Percentiles rank a stretch among this genome's conserved stretches.
Conservation (phyloP, 148 eudicot genomes). For the Vaccinium darrowii region DNA sequence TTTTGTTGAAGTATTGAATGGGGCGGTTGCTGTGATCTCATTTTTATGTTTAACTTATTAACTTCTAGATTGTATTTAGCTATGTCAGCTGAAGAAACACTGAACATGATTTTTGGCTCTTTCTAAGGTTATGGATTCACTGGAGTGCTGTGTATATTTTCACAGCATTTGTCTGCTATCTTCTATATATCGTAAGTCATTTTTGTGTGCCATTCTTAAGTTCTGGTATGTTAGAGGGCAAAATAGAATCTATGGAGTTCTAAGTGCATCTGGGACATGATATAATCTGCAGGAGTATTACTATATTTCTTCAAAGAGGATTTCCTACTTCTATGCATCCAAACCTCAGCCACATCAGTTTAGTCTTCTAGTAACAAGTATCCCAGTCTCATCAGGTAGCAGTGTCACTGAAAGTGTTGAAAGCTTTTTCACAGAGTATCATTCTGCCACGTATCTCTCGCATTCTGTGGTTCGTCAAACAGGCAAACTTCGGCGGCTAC, state of each 20-base stretch:
- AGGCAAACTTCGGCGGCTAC: constrained; percentile 54
- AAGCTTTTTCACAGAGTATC: constrained; percentile 62
- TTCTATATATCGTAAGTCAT: constrained; percentile 76
- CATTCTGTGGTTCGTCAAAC: constrained; percentile 67
- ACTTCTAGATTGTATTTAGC: not conserved
- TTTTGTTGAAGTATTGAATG: not conserved
- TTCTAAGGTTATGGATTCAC: constrained; percentile 91
- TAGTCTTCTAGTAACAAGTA: constrained; percentile 73
- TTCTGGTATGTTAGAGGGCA: constrained; percentile 4
- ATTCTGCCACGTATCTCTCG: constrained; percentile 76
- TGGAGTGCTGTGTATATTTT: constrained; percentile 65
- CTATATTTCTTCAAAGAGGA: constrained; percentile 60
- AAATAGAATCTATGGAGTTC: constrained; percentile 5
- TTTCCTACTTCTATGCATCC: constrained; percentile 64
- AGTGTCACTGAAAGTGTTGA: constrained; percentile 70
- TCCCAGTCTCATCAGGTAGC: constrained; percentile 56
- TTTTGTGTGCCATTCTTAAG: constrained; percentile 6
- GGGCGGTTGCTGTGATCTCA: not conserved
- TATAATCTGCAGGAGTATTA: constrained; percentile 66
- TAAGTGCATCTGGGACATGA: constrained; percentile 12
- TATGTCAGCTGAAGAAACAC: constrained; percentile 15
- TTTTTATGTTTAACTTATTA: not conserved
- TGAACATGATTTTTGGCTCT: constrained; percentile 19
- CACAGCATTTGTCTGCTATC: constrained; percentile 82
- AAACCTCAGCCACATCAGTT: constrained; percentile 78